Evolutionary conservation across 179 eudicot species (phyloP).

Genomic region (Actinidia polygama): DNA sequence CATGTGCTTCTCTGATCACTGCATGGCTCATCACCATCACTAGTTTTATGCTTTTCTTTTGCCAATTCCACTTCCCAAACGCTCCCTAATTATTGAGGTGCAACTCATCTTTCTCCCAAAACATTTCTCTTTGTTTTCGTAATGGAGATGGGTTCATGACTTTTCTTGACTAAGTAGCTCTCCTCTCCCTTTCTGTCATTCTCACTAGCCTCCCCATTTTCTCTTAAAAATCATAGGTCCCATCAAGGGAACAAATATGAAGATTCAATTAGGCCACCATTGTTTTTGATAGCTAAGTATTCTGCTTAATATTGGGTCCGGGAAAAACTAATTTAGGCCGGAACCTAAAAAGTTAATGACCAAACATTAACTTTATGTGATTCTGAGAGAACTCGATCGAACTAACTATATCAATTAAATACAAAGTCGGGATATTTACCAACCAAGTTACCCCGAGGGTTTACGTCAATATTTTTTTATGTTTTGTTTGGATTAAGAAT

Average conservation of each 20-base stretch:
- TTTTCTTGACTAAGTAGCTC: slow-evolving; percentile 13
- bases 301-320: too few species aligned
- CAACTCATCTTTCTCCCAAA: slow-evolving; percentile 1
- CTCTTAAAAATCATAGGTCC: not conserved
- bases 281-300: too few species aligned
- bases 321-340: too few species aligned
- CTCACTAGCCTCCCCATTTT: not conserved
- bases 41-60: slow-evolving; percentile 26
- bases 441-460: too few species aligned
- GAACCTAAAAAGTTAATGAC: too few species aligned
- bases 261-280: not conserved
- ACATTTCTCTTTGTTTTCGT: slow-evolving; percentile 18
- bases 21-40: slow-evolving; percentile 37
- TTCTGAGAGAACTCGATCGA: too few species aligned
- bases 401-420: too few species aligned
- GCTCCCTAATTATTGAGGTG: slow-evolving; percentile 14
- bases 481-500: too few species aligned
- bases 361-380: too few species aligned
- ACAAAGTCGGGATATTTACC: too few species aligned
- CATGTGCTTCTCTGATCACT: slow-evolving; percentile 45
- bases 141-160: not conserved
- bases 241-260: not conserved
- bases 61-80: slow-evolving; percentile 4
- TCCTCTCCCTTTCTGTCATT: slow-evolving; percentile 11
- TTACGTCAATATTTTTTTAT: too few species aligned